A percentile compares a stretch with the other conserved stretches of the same genome.
These are phyloP conservation scores for Penicillium canescens DNA, from an alignment of 495 filamentous ascomycete genomes.

Conservation along the genomic window DNA sequence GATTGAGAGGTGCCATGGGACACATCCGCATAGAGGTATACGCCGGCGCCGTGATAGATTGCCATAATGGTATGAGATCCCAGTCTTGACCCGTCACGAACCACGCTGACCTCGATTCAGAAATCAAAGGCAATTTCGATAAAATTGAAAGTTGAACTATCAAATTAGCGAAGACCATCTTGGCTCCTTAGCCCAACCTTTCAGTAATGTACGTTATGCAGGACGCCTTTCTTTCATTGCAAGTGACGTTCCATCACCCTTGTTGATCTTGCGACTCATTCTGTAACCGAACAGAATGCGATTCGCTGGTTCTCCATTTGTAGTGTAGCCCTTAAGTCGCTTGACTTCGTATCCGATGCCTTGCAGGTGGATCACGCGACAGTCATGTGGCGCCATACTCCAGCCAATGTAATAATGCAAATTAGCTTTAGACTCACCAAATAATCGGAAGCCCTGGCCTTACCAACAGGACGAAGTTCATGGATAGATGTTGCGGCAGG, in stretches of 20 bases:
- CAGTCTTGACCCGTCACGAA: background rate
- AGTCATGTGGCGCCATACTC: slow-evolving; percentile 11
- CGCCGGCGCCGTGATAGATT: slow-evolving; percentile 36
- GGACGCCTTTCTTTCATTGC: background rate
- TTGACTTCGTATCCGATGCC: slow-evolving; percentile 4
- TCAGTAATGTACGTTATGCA: slow-evolving; percentile 1
- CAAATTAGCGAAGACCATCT: background rate
- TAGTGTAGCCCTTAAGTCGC: background rate
- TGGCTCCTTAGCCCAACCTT: background rate
- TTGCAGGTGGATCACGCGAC: slow-evolving; percentile 15
- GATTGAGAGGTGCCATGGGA: background rate
- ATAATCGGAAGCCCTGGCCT: background rate
- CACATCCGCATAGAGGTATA: slow-evolving; percentile 12
- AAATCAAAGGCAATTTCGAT: slow-evolving; percentile 9
- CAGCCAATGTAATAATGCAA: background rate
- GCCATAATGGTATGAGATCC: slow-evolving; percentile 27
- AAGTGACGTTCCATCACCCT: background rate
- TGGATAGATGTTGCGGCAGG: no score
- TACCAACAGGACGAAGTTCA: no score
- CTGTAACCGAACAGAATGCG: background rate
- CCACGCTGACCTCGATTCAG: slow-evolving; percentile 17
- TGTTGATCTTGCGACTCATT: background rate
- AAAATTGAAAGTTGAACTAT: background rate
- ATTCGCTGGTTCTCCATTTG: background rate
- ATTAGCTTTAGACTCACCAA: background rate